These are phyloP conservation scores for Coniophora puteana DNA, from an alignment of 1,284 basidiomycete species.

Conservation along the genomic window DNA sequence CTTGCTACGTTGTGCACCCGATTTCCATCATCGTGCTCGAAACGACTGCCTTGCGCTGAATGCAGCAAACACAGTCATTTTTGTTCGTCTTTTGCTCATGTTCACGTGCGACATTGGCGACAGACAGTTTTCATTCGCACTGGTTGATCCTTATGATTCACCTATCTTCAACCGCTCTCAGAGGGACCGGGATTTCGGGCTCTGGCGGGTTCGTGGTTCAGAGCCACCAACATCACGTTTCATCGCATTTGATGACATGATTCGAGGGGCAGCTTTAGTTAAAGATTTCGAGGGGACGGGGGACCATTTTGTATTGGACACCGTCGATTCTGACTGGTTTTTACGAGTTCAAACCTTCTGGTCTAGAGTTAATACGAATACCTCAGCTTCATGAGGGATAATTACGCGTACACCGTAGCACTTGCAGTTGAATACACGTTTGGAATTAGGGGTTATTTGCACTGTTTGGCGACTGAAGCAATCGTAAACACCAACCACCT, in stretches of 20 bases:
- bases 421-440: no score
- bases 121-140: constrained; percentile 18
- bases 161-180: constrained; percentile 2
- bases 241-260: constrained; percentile 22
- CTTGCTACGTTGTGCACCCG: no score
- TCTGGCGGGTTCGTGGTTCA: constrained; percentile 15
- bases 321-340: constrained; percentile 26
- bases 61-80: no score
- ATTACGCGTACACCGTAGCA: no score
- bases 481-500: no score
- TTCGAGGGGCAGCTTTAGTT: constrained; percentile 22
- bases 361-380: no score
- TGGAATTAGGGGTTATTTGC: no score
- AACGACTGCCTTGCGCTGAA: no score
- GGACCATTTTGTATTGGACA: constrained; percentile 22
- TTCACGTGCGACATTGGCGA: constrained; percentile 19
- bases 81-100: constrained; percentile 22
- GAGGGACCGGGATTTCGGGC: constrained; percentile 20
- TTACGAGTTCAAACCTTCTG: no score
- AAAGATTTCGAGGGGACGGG: constrained; percentile 6
- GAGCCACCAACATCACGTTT: constrained; percentile 12
- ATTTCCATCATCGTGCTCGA: no score
- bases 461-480: no score
- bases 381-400: no score
- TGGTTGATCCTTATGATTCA: constrained; percentile 22